Evolutionary conservation across 306 rosid species (phyloP).

Genomic region (Carpinus viminea): DNA sequence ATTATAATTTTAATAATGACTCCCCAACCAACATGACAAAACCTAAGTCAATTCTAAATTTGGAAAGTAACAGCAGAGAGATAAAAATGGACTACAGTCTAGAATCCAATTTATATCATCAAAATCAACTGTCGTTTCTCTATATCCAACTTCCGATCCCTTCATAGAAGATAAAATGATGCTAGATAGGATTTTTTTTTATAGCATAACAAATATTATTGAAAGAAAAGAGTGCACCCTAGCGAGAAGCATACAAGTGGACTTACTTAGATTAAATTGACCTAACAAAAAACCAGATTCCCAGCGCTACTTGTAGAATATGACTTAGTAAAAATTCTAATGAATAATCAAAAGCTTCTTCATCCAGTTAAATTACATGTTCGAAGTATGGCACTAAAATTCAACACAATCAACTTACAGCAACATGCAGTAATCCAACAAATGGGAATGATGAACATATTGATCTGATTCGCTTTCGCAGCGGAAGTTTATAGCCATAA

Average conservation of each 20-base stretch:
- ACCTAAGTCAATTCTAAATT: too few relatives aligned
- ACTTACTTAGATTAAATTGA: neutral
- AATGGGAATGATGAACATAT: slow-evolving; percentile 63
- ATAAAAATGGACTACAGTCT: too few relatives aligned
- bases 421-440: slow-evolving; percentile 70
- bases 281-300: neutral
- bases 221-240: neutral
- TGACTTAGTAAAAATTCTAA: neutral
- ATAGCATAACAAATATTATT: neutral
- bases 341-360: neutral
- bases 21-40: too few relatives aligned
- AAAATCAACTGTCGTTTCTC: too few relatives aligned
- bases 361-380: neutral
- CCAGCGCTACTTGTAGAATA: neutral
- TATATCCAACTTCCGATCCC: too few relatives aligned
- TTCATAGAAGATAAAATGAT: too few relatives aligned
- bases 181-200: too few relatives aligned
- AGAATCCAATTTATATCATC: too few relatives aligned
- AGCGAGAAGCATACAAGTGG: neutral
- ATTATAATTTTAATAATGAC: too few relatives aligned
- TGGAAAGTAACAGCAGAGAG: too few relatives aligned
- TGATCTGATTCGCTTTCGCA: slow-evolving; percentile 25
- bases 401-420: slow-evolving; percentile 60
- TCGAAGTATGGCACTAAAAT: neutral
- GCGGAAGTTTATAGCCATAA: slow-evolving; percentile 32